Base-by-base conservation (phyloP, 495 filamentous ascomycete species). In the Neurospora sublineolata region DNA sequence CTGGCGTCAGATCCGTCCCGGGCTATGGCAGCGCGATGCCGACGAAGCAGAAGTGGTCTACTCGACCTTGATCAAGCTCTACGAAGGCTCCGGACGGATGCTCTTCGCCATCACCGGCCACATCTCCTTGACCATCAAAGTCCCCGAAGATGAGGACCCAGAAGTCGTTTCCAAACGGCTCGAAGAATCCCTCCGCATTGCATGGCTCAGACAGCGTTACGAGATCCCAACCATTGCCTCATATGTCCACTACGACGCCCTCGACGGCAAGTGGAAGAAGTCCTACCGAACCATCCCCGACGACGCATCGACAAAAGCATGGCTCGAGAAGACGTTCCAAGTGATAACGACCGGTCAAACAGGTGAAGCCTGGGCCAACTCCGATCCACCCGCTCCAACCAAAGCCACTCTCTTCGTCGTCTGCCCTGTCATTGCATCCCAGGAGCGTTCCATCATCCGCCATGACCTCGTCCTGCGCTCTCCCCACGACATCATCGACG, bases 401-500 rank as follows among this genome's bases (percentile, higher is more conserved):
- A 18, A 75, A 0, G 79, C 84, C 14, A 84, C 81, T 1, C 67
- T 86, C 1, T 83, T 82, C 72, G 41, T 85, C n/a, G 69, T 85
- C 38, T 79, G 70, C 16, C 72, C 72, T 1, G 23, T 71, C 1
- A 52, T 68, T 8, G 2, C 23, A 14, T 16, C 12, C 2, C 23
- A 33, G 27, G 27, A 67, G 1, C 60, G 41, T 5, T 27, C 42
- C 14, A 41, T 20, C 4, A 41, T 81, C 41, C 71, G 70, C 12
- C 76, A 75, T 0, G 81, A 83, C 41, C 39, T 86, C 41, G 79
- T 87, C 12, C 76, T 86, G 20, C 80, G 84, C 5, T 80, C 78
- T 14, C 82, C 79, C 8, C 84, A 86, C 75, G 81, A 84, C 73
- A 76, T 86, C 3, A 83, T 85, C 18, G 85, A 87, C 70, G 84